Evolutionary conservation across 257 asterid species (phyloP), one percentile per base, ranked within the genome.

Genomic region (Lithospermum erythrorhizon): DNA sequence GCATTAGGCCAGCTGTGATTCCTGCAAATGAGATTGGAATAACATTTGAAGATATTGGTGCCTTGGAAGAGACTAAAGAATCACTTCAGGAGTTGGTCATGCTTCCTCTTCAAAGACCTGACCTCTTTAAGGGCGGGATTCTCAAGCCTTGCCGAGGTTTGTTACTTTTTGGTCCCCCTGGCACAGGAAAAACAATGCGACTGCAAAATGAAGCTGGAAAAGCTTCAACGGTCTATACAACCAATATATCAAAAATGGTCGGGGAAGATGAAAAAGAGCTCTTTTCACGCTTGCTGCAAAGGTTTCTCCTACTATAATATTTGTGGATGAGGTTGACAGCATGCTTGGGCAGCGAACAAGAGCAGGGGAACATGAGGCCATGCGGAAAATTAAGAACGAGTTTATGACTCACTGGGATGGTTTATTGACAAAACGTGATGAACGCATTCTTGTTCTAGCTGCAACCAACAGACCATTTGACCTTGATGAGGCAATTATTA

Each of bases 351-450:
- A 89, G 76, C 68, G 98, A 72, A 86, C 95, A 6, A 79, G 96
- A 76, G 96, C 78, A 0, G 97, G 97, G 49, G 98, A 93, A 78
- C 97, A 93, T 1, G 98, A 89, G 78, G 98, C 97, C 9, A 93
- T 93, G 98, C 70, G 98, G 19, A 93, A 88, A 75, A 93, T 93
- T 4, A 93, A 93, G 70, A 93, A 93, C 57, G 98, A 93, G 57
- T 93, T 93, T 62, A 89, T 93, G 98, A 72, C 87, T 11, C 95
- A 84, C 65, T 93, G 98, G 98, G 98, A 93, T 61, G 98, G 98
- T 19, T 79, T 93, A 11, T 72, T 93, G 65, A 82, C 97, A 3
- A 93, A 89, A 67, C 79, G 97, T 1, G 96, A 96, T 10, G 94
- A 89, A 68, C 75, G 95, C 21, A 93, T 93, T 79, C 96, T 93